Evolutionary conservation across 2,329 filamentous ascomycete species (phyloP).

Genomic region (Xylariaceae sp.): DNA sequence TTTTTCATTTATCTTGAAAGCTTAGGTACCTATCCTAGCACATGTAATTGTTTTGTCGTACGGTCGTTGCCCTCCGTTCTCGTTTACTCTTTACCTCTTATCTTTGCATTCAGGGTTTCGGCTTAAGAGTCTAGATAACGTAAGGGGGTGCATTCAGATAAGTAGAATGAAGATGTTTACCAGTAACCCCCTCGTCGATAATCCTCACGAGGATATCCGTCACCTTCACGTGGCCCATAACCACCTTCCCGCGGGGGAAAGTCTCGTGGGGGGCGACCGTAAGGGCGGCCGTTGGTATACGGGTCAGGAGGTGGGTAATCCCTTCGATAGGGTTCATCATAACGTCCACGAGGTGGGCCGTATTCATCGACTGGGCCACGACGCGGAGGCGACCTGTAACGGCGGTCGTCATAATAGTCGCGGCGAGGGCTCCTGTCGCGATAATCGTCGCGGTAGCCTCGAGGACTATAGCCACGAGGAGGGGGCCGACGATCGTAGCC

Average conservation of each 20-base stretch:
- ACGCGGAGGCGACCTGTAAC: conserved; percentile 81
- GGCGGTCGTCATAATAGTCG: conserved; percentile 86
- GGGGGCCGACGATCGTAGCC: conserved; percentile 83
- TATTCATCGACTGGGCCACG: conserved; percentile 78
- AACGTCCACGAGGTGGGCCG: conserved; percentile 68
- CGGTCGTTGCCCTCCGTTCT: conserved; percentile 8
- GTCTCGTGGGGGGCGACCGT: conserved; percentile 61
- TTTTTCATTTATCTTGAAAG: conserved; percentile 18
- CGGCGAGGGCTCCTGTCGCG: conserved; percentile 86
- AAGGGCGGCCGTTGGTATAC: conserved; percentile 64
- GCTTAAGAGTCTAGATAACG: conserved; percentile 41
- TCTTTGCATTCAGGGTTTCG: conserved; percentile 21
- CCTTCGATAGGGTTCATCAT: conserved; percentile 78
- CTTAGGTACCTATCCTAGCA: conserved; percentile 19
- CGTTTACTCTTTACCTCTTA: conserved; percentile 18
- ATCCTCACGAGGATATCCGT: conserved; percentile 42
- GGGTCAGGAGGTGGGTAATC: conserved; percentile 69
- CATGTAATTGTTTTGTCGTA: conserved; percentile 8
- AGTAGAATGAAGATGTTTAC: conserved; percentile 40
- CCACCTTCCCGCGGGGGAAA: conserved; percentile 57
- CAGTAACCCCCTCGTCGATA: conserved; percentile 44
- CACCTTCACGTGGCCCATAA: conserved; percentile 49
- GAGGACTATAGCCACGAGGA: conserved; percentile 84
- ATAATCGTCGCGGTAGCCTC: conserved; percentile 73
- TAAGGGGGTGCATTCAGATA: conserved; percentile 40